Evolutionary conservation across 140 eudicot genomes (phyloP).

Genomic region (Oenanthe javanica): DNA sequence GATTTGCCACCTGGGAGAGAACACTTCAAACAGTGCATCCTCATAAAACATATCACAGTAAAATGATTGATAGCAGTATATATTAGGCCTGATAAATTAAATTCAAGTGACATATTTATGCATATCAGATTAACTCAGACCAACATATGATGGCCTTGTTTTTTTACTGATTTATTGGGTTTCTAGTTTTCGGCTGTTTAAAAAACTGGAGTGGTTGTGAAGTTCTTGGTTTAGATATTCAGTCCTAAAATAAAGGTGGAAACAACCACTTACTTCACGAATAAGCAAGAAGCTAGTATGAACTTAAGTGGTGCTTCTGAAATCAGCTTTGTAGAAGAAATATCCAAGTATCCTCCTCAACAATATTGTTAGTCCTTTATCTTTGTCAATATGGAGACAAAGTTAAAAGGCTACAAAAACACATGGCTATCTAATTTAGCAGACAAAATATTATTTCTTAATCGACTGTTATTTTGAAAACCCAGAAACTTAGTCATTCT

Average conservation of each 20-base stretch:
- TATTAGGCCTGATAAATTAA: neutral
- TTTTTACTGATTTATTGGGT: neutral
- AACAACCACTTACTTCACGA: neutral
- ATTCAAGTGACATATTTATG: neutral
- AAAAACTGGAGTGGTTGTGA: neutral
- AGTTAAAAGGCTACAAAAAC: neutral
- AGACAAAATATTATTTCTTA: neutral
- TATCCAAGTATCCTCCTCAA: neutral
- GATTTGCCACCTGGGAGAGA: neutral
- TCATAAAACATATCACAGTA: neutral
- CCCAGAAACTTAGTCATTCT: neutral
- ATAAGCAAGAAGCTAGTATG: neutral
- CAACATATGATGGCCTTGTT: no score
- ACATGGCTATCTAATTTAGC: neutral
- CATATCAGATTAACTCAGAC: neutral
- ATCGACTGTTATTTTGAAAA: neutral
- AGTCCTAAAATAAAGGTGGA: neutral
- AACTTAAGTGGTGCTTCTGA: neutral
- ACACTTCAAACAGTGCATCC: neutral
- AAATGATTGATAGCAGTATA: neutral
- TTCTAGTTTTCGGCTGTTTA: neutral
- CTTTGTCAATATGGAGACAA: no score
- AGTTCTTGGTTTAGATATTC: neutral
- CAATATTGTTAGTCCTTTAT: neutral
- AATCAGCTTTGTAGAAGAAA: neutral